Evolutionary conservation across 148 eudicot genomes (phyloP), one percentile per base, ranked within the genome.

Genomic region (Nepenthes mirabilis): DNA sequence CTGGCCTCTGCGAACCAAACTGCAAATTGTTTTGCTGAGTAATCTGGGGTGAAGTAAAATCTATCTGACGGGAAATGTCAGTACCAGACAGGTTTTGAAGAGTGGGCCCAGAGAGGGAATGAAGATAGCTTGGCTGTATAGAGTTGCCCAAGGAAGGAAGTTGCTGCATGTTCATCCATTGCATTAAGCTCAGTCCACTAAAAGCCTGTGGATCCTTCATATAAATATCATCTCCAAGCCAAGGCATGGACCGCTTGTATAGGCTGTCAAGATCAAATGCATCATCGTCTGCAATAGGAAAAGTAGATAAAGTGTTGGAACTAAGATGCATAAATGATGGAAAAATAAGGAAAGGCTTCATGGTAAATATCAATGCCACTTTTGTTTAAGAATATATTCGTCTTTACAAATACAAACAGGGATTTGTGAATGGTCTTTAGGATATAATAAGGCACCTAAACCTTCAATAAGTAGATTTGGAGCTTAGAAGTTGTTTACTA

Each of bases 81-180:
- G 83, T 34, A 55, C 77, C 77, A 33, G 80, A 67, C 60, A 70
- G 68, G 55, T 70, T 79, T 60, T 77, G 90, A 37, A 87, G 65
- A 61, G 67, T 71, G 2, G 88, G 64, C 7, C 84, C 83, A 6
- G 96, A 68, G 51, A 85, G 58, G 34, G 84, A 69, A 37, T 80
- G 75, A 66, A 82, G 50, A 72, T 76, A 82, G 68, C 72, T 87
- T 32, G 80, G 76, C 52, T 80, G 94, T 58, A 80, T 67, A 14
- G 90, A 72, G 73, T 77, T 85, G 23, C 69, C 73, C 53, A 85
- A 65, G 13, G 90, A 73, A 33, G 86, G 72, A 64, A 71, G 82
- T 68, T 88, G 96, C 62, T 82, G 91, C 96, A 93, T 82, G 76
- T 83, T 93, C 96, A 86, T 83, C 98, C 94, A 86, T 64, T 88